Evolutionary conservation across 1,284 basidiomycete genomes (phyloP), one percentile per base, ranked within the genome.

Genomic region (Apiotrichum siamense): DNA sequence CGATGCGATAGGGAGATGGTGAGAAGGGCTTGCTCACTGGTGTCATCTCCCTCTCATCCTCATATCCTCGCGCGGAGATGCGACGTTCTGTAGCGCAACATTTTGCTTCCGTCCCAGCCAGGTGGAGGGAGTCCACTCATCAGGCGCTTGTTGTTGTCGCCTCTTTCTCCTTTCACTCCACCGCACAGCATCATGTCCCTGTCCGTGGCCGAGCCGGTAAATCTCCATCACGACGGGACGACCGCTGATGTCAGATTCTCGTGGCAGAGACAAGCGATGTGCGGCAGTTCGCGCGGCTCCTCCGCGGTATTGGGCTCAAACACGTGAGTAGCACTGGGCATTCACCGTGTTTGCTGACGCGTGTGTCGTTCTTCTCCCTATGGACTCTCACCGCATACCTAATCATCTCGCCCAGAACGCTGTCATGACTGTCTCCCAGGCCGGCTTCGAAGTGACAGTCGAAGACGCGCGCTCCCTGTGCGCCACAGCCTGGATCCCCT

Each of bases 401-500:
- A n/a, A n/a, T n/a, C n/a, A n/a, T 58, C 52, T 38, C 40, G 36
- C 27, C 26, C 56, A 92, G 87, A 82, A 83, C 60, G 91, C 87
- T n/a, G 84, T 82, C 1, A 77, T 94, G 46, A 83, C 80, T 9
- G 79, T 90, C 13, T 81, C 82, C 20, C 75, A 79, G 35, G 77
- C 79, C 27, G 91, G 89, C 1, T 74, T 96, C 55, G 81, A 82
- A n/a, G 80, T 94, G 26, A 81, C 82, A n/a, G 89, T 90, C 11
- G 89, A 96, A 74, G 88, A 93, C 66, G 83, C 86, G 5, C 80
- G 84, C 41, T 83, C 85, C 1, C 75, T 93, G 7, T 77, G 86
- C 41, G 91, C 84, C 32, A 87, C 85, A 9, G 88, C 91, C n/a
- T 96, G 85, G 69, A 83, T 94, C 45, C 85, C 86, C 50, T 73